Base-by-base conservation (phyloP, 1,139 yeast genomes). In the Groenewaldozyma auringiensis region DNA sequence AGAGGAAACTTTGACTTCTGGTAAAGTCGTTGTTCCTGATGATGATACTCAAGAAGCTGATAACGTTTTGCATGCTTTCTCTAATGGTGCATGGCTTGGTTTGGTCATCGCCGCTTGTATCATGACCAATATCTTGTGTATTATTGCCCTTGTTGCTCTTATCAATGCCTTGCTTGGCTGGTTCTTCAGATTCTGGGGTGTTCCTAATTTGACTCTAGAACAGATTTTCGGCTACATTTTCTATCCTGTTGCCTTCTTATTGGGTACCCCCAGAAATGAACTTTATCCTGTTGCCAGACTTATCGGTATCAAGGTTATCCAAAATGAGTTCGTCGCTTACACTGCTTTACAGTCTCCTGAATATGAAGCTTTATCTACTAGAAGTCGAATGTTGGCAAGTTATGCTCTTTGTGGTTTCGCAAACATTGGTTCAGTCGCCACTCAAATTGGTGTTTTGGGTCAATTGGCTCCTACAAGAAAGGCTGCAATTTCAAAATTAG, bases 321-420 rank as follows among this genome's bases (percentile, higher is more conserved):
- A 79, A 65, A 79, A 79, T 59, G 85, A 79, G 62, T 79, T 71
- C 56, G 82, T 76, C 44, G 84, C 81, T 42, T 79, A 74, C 65
- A 56, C 64, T 40, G 59, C 67, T 57, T 69, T 79, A 59, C 45
- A 52, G 13, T 60, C 58, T 41, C 62, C 68, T 13, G 79, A 76
- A 43, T 78, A 72, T 64, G 70, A 66, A 41, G 57, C 63, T 42
- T 64, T 79, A 70, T 70, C 79, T 35, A 65, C 69, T 47, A 72
- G 84, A 63, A 78, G 78, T 41, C 70, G 69, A 37, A 69, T 79
- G 62, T 69, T 79, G 60, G 81, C 83, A 25, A 79, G 84, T 27
- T 79, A 78, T 54, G 79, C 82, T 11, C 71, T 78, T 42, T 78
- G 83, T 68, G 83, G 84, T 1, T 79, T 79, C 61, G 75, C 83